Conservation (phyloP, 176 grass and related monocot genomes). For the Aegilops speltoides region DNA sequence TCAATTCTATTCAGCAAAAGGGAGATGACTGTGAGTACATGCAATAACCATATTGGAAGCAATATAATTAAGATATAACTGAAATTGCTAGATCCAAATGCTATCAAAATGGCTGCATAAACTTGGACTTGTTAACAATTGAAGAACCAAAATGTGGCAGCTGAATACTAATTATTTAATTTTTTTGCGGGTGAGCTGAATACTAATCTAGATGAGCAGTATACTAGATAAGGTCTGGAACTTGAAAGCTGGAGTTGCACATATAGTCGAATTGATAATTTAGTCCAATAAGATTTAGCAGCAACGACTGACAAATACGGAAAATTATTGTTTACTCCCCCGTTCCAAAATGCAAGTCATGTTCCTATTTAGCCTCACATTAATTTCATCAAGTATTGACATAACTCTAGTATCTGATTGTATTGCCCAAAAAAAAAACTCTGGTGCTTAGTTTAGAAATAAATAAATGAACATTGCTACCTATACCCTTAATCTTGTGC, state of each 20-base stretch:
- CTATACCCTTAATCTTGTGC: not conserved
- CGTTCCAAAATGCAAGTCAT: not conserved
- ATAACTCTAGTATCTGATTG: not conserved
- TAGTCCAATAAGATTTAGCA: not conserved
- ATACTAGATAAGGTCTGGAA: not conserved
- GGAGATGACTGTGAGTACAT: conserved; percentile 19
- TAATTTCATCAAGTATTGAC: not conserved
- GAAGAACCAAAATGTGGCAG: not conserved
- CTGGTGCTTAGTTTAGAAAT: not conserved
- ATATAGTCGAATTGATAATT: not conserved
- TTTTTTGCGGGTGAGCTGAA: not conserved
- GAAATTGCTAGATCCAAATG: conserved; percentile 15
- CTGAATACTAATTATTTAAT: not conserved
- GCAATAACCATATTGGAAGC: not conserved
- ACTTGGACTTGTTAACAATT: not conserved
- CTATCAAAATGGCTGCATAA: conserved; percentile 16
- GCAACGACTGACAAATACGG: not conserved
- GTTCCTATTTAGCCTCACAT: not conserved
- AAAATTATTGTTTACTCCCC: not conserved
- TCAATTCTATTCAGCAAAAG: conserved; percentile 70
- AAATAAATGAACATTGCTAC: not conserved
- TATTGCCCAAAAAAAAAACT: not conserved
- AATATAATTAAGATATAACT: not conserved
- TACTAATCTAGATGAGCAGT: not conserved
- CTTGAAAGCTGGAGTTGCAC: not conserved